A percentile compares a stretch with the other conserved stretches of the same genome.
Evolutionary conservation across 1,284 basidiomycete genomes (phyloP).

Genomic region (Fomitopsis betulina): DNA sequence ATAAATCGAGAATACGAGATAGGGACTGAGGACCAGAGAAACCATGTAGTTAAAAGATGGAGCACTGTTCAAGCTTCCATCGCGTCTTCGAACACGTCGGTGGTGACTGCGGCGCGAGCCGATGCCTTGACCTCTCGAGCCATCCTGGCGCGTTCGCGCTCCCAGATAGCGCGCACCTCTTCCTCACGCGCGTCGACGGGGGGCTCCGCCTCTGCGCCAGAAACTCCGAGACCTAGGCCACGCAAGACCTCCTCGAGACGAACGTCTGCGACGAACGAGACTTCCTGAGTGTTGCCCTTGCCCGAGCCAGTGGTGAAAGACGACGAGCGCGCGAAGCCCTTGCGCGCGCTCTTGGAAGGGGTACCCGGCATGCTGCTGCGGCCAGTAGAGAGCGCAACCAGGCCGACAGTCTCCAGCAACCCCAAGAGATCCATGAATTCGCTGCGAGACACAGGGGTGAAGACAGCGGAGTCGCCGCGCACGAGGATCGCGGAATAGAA

Average conservation of each 20-base stretch:
- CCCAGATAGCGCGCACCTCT: constrained; percentile 66
- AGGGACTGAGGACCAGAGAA: background rate
- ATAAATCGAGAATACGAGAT: constrained; percentile 1
- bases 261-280: constrained; percentile 52
- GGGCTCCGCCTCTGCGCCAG: constrained; percentile 19
- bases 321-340: constrained; percentile 47
- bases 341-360: constrained; percentile 37
- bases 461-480: constrained; percentile 47
- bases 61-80: constrained; percentile 40
- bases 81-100: constrained; percentile 48
- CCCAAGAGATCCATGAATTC: constrained; percentile 71
- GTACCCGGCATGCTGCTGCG: constrained; percentile 26
- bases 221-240: constrained; percentile 50
- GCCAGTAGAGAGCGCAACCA: constrained; percentile 41
- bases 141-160: constrained; percentile 53
- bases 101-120: constrained; percentile 11
- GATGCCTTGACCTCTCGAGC: constrained; percentile 46
- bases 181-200: constrained; percentile 53
- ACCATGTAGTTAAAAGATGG: background rate
- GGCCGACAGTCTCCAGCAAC: constrained; percentile 67
- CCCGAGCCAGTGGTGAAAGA: constrained; percentile 45
- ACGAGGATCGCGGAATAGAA: constrained; percentile 60
- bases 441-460: constrained; percentile 63
- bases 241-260: constrained; percentile 61
- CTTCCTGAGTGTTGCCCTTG: constrained; percentile 40